phyloP scores from a whole-genome alignment of 805 yeast species.

The Dipodascus geniculatus region DNA sequence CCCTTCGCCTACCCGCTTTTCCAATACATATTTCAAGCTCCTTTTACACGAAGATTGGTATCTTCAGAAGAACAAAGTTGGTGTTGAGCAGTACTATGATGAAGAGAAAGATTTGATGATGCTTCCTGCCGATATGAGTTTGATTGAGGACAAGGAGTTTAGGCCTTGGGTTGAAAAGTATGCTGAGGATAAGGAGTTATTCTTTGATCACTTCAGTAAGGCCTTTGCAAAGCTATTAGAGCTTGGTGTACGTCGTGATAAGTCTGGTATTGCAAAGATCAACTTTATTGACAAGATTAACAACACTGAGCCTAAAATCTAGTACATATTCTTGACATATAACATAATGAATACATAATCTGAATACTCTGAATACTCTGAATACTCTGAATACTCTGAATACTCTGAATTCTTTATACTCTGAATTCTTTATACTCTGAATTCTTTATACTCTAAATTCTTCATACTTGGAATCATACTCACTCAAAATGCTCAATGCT shows the following conservation, averaged over 20 bases:
- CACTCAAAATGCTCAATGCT: no score
- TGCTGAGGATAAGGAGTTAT: conserved; percentile 52
- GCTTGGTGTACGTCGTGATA: conserved; percentile 59
- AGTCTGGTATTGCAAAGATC: conserved; percentile 24
- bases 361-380: no score
- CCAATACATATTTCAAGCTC: conserved; percentile 60
- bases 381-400: no score
- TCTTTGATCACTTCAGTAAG: conserved; percentile 50
- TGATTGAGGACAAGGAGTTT: conserved; percentile 50
- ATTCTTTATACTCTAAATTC: not conserved
- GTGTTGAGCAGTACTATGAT: conserved; percentile 28
- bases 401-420: no score
- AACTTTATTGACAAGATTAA: conserved; percentile 18
- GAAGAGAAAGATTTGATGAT: conserved; percentile 66
- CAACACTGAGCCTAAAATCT: not conserved
- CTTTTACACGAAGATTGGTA: conserved; percentile 42
- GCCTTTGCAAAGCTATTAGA: conserved; percentile 66
- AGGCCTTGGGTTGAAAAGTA: conserved; percentile 50
- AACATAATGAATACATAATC: no score
- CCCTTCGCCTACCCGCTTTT: conserved; percentile 59
- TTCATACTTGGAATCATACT: no score
- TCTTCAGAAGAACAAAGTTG: conserved; percentile 27
- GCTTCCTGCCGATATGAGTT: conserved; percentile 72
- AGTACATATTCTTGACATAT: not conserved
- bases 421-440: no score